Evolutionary conservation across 1,284 basidiomycete species (phyloP), one percentile per base, ranked within the genome.

Genomic region (Singerocomus rubriflavus): DNA sequence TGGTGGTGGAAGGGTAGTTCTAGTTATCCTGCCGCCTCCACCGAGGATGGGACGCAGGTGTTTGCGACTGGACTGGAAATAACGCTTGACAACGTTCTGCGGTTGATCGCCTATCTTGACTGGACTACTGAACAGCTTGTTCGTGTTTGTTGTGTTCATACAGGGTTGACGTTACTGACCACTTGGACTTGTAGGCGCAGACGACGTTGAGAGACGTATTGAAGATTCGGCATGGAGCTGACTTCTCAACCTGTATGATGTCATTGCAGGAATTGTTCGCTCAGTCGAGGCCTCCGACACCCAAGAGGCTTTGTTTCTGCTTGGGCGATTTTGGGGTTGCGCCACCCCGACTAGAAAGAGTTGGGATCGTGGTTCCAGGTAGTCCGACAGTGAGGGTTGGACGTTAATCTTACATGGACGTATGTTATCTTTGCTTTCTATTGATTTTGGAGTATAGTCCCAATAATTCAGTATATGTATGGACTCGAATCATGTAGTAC

Each of bases 91-190:
- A 60, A 65, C 34, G 37, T 57, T 10, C 53, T 37, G 8, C 60
- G 49, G 14, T 46, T 67, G 48, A 44, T 46, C 6, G 58, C 54
- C 12, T 67, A 69, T 36, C 65, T 67, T n/a, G 68, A 70, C 9
- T 65, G 60, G 60, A 65, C 63, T 7, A 56, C 67, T 5, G 58
- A 59, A 5, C 54, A 55, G 12, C 52, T 67, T 25, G 65, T 61
- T 42, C 43, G 68, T 44, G 17, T 17, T 9, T 38, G 10, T 21
- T 7, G 3, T 26, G 12, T 5, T 21, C 37, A 21, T 21, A 13
- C 31, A 16, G 13, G n/a, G 16, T 47, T 14, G 44, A 30, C 14
- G 2, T 36, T 21, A 6, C 42, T 62, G 42, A 64, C 36, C 17
- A 27, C 25, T 32, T 17, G 33, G 31, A 46, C 45, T 6, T 30